Evolutionary conservation across 495 filamentous ascomycete genomes (phyloP), one percentile per base, ranked within the genome.

Genomic region (Tetracladium marchalianum): DNA sequence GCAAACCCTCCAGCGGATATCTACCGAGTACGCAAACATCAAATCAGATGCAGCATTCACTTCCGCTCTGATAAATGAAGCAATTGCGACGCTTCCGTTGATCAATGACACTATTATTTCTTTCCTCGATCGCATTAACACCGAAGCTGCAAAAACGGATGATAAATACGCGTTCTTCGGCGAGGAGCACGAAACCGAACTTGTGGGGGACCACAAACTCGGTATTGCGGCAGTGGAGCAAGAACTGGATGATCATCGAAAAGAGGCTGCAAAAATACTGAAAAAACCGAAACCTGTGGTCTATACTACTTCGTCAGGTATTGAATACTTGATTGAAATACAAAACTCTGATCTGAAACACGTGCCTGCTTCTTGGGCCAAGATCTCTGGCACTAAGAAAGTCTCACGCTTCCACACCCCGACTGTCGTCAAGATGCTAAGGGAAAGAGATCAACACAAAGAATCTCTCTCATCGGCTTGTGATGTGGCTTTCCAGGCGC

Each of bases 151-250:
- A 0, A 79, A 75, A 35, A 79, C 75, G 9, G 84, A 97, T 56
- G 89, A 99, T 64, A 95, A 95, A 52, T 96, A 95, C 58, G 62
- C 73, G 8, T 99, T 99, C 68, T 97, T 99, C 64, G 77, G 84
- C 2, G 85, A 95, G 47, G 77, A 82, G 3, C 72, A 86, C 41
- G 90, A 95, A 58, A 87, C 80, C 1, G 88, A 94, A 6, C 84
- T 77, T 15, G 95, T 97, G 49, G 77, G 75, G 4, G 80, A 87
- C 39, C 80, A 90, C 52, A 97, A 95, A 61, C 60, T 94, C n/a
- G 87, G 88, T 31, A 99, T 99, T 52, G 89, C 77, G 18, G 80
- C 77, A 31, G 86, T 95, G 8, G 93, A 99, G 59, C 76, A 88
- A 43, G 86, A 95, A 33, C 72, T 99, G 0, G 72, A 86, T 54